Evolutionary conservation across 2,329 filamentous ascomycete species (phyloP).

Genomic region (Colletotrichum trifolii): DNA sequence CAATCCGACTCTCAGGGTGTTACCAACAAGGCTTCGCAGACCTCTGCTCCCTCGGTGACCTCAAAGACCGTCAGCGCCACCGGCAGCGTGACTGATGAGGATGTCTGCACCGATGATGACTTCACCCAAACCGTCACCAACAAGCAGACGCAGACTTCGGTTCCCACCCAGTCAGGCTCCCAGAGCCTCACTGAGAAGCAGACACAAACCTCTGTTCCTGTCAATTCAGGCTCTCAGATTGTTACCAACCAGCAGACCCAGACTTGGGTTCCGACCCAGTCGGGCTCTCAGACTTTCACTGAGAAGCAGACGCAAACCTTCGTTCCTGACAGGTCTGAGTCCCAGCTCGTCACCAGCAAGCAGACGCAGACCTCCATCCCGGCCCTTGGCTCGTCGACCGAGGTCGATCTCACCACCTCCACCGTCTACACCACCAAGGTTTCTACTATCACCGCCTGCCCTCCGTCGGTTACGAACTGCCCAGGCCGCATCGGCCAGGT

Average conservation of each 20-base stretch:
- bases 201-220: not conserved
- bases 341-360: constrained; percentile 4
- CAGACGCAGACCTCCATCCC: constrained; percentile 22
- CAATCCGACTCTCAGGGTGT: too few species aligned
- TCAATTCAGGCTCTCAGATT: not conserved
- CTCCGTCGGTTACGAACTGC: constrained; percentile 53
- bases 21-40: too few species aligned
- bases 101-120: not conserved
- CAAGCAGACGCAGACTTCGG: constrained; percentile 6
- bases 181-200: constrained; percentile 6
- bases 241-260: constrained; percentile 10
- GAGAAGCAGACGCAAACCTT: constrained; percentile 8
- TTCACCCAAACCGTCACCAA: constrained; percentile 9
- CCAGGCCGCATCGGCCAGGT: constrained; percentile 47
- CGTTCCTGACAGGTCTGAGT: not conserved
- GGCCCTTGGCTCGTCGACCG: constrained; percentile 32
- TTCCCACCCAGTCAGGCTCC: not conserved
- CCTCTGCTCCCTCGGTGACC: too few species aligned
- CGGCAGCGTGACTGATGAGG: constrained; percentile 21
- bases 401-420: constrained; percentile 44
- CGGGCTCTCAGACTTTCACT: not conserved
- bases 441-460: constrained; percentile 67
- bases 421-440: constrained; percentile 55
- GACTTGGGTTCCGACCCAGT: not conserved
- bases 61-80: not conserved